These are phyloP conservation scores for Thinopyrum obtusiflorum DNA, from an alignment of 202 grass and related monocot species.

Conservation along the genomic window DNA sequence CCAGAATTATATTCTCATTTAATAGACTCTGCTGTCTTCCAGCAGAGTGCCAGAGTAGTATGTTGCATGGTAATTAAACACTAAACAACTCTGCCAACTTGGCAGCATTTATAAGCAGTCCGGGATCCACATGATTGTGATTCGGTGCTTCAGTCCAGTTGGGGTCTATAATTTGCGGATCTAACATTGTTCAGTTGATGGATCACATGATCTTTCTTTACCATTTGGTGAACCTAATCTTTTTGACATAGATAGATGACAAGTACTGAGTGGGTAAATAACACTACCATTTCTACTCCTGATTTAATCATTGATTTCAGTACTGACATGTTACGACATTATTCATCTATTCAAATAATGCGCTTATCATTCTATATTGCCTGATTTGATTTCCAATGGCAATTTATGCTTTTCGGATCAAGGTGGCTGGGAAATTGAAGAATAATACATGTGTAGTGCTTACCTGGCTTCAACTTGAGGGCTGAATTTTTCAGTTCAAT, in stretches of 20 bases:
- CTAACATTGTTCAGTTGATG: background rate
- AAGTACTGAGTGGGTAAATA: background rate
- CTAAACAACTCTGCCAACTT: background rate
- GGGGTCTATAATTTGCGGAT: background rate
- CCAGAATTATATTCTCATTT: background rate
- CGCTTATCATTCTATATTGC: background rate
- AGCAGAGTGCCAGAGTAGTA: background rate
- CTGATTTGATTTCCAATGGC: background rate
- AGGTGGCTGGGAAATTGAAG: background rate
- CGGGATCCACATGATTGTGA: background rate
- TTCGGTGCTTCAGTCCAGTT: background rate
- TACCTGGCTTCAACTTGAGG: background rate
- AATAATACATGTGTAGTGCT: background rate
- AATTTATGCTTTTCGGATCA: background rate
- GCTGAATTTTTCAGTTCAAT: background rate
- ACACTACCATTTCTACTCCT: background rate
- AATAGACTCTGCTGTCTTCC: background rate
- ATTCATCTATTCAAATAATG: background rate
- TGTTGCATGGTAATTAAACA: background rate
- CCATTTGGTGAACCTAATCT: background rate
- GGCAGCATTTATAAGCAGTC: slow-evolving; percentile 1
- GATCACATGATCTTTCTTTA: background rate
- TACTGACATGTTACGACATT: background rate
- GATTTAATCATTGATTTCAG: background rate
- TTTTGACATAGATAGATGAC: background rate